phyloP scores from a whole-genome alignment of 441 rosid species.

The Pelargonium myrrhifolium region DNA sequence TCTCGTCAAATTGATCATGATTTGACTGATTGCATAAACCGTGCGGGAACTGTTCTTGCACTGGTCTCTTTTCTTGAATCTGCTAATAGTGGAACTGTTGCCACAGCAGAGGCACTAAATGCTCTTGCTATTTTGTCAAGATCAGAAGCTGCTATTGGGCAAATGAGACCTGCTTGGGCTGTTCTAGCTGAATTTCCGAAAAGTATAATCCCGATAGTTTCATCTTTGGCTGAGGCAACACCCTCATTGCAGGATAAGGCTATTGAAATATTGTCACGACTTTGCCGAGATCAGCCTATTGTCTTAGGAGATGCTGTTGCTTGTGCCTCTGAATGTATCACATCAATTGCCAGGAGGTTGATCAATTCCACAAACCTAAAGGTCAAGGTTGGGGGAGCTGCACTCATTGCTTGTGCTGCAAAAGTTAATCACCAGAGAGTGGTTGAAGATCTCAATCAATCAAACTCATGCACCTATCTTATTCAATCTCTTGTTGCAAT shows the following conservation, averaged over 20 bases:
- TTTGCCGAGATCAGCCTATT: slow-evolving; percentile 77
- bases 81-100: slow-evolving; percentile 57
- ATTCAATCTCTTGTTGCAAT: slow-evolving; percentile 77
- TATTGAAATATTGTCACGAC: slow-evolving; percentile 79
- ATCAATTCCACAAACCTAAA: slow-evolving; percentile 48
- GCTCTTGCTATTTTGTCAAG: slow-evolving; percentile 93
- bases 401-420: slow-evolving; percentile 90
- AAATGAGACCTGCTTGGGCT: slow-evolving; percentile 86
- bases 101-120: slow-evolving; percentile 79
- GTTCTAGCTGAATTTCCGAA: slow-evolving; percentile 79
- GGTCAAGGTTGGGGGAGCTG: slow-evolving; percentile 94
- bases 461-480: slow-evolving; percentile 54
- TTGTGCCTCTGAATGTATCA: slow-evolving; percentile 55
- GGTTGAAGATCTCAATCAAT: slow-evolving; percentile 80
- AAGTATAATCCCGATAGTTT: slow-evolving; percentile 75
- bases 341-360: slow-evolving; percentile 71
- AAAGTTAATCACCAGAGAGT: slow-evolving; percentile 76
- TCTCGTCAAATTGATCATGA: slow-evolving; percentile 57
- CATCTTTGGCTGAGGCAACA: slow-evolving; percentile 61
- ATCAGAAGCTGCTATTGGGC: slow-evolving; percentile 47
- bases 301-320: slow-evolving; percentile 73
- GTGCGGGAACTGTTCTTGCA: slow-evolving; percentile 89
- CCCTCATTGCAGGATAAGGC: slow-evolving; percentile 93
- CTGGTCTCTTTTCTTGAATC: slow-evolving; percentile 88
- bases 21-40: slow-evolving; percentile 83